Percentiles rank a stretch among this genome's conserved stretches.
phyloP scores from a whole-genome alignment of 208 protist genomes.

The Acanthamoeba sp. region DNA sequence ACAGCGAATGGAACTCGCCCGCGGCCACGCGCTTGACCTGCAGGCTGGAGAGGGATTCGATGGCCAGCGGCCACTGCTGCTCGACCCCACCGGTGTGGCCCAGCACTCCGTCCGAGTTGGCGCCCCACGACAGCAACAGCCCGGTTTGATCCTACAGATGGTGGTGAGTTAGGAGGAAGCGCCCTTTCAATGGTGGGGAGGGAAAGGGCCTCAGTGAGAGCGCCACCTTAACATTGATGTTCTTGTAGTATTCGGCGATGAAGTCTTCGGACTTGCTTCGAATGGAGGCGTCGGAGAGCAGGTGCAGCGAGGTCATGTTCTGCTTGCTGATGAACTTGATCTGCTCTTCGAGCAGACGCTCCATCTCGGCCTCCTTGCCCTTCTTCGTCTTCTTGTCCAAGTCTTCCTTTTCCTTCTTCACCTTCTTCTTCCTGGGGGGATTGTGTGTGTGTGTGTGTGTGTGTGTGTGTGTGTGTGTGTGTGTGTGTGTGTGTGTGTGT shows the following conservation, averaged over 20 bases:
- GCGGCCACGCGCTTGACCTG: slow-evolving; percentile 2
- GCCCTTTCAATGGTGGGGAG: background rate
- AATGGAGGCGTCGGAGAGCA: background rate
- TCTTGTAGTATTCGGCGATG: slow-evolving; percentile 26
- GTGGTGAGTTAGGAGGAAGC: background rate
- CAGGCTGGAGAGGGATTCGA: background rate
- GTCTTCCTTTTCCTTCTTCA: slow-evolving; percentile 36
- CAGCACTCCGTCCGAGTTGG: slow-evolving; percentile 10
- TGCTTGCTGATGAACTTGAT: slow-evolving; percentile 21
- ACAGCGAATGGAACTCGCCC: slow-evolving; percentile 27
- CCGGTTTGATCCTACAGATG: background rate
- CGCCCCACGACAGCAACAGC: background rate
- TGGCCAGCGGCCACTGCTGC: slow-evolving; percentile 21
- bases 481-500: no score
- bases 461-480: no score
- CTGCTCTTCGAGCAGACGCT: slow-evolving; percentile 34
- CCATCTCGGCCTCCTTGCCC: background rate
- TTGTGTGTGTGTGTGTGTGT: no score
- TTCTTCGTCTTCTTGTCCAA: slow-evolving; percentile 43
- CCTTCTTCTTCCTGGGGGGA: slow-evolving; percentile 26
- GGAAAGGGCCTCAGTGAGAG: background rate
- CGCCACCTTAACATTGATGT: slow-evolving; percentile 1
- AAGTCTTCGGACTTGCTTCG: background rate
- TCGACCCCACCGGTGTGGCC: slow-evolving; percentile 3
- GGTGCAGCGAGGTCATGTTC: background rate